Evolutionary conservation across 1,284 basidiomycete species (phyloP).

Genomic region (Ganoderma multipileum): DNA sequence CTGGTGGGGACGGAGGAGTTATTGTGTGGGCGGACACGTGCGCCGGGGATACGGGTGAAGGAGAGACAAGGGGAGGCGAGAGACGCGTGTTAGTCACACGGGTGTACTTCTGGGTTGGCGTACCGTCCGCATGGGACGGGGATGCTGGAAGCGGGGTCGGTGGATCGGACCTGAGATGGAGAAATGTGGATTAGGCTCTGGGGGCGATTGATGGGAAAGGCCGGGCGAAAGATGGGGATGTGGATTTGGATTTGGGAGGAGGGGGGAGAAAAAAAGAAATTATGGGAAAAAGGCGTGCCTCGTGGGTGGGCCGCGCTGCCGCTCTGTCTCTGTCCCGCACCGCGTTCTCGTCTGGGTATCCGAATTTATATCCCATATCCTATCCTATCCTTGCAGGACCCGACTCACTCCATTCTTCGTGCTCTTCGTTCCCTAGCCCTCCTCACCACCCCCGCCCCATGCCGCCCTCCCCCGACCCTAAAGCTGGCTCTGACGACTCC

Average conservation of each 20-base stretch:
- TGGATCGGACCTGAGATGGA: constrained; percentile 16
- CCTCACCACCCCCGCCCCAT: constrained; percentile 32
- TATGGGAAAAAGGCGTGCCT: background rate
- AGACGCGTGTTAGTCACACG: constrained; percentile 5
- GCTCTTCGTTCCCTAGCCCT: constrained; percentile 13
- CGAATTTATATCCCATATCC: constrained; percentile 32
- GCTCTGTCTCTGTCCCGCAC: constrained; percentile 60
- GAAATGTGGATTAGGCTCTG: constrained; percentile 17
- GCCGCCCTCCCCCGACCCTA: constrained; percentile 41
- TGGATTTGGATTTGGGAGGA: constrained; percentile 3
- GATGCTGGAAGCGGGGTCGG: constrained; percentile 1
- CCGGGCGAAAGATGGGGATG: constrained; percentile 2
- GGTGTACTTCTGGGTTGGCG: background rate
- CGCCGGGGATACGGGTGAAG: constrained; percentile 4
- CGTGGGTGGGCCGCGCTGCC: constrained; percentile 2
- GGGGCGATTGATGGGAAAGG: constrained; percentile 9
- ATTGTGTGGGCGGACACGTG: constrained; percentile 9
- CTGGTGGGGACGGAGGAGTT: background rate
- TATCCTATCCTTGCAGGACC: constrained; percentile 16
- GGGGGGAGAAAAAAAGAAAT: background rate
- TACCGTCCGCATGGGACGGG: background rate
- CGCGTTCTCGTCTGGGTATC: constrained; percentile 60
- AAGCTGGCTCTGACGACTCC: constrained; percentile 48
- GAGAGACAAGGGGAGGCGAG: background rate
- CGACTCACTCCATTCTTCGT: constrained; percentile 25